Conservation (phyloP, 345 rosid genomes). For the Jatropha curcas region DNA sequence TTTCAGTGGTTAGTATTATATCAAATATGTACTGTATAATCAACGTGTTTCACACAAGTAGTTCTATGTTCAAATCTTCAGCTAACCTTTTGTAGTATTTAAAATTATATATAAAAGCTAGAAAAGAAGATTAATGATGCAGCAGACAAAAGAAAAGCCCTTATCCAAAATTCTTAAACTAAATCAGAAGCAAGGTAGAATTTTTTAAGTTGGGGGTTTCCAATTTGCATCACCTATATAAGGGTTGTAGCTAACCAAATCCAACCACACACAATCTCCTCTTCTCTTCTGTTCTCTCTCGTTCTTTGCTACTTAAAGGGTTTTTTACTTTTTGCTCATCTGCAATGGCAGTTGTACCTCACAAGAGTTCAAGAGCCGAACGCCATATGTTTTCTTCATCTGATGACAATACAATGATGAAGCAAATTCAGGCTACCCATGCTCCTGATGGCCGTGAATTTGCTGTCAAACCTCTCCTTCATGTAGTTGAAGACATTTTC, state of each 20-base stretch:
- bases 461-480: constrained; percentile 42
- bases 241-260: constrained; percentile 11
- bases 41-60: constrained; percentile 4
- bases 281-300: neutral
- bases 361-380: constrained; percentile 1
- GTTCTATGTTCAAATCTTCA: neutral
- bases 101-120: constrained; percentile 11
- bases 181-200: constrained; percentile 50
- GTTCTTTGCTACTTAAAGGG: neutral
- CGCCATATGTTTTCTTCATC: constrained; percentile 42
- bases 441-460: constrained; percentile 54
- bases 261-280: constrained; percentile 7
- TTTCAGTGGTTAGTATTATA: neutral
- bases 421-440: constrained; percentile 59
- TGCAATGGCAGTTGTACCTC: constrained; percentile 22
- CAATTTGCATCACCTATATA: constrained; percentile 25
- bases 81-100: neutral
- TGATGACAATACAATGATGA: constrained; percentile 54
- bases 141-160: neutral
- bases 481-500: constrained; percentile 51
- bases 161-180: constrained; percentile 33
- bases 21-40: neutral
- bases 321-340: neutral
- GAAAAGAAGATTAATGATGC: neutral
- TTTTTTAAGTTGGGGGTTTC: constrained; percentile 15